Evolutionary conservation across 75 land plant genomes (phyloP).

Genomic region (Azolla pinnata): DNA sequence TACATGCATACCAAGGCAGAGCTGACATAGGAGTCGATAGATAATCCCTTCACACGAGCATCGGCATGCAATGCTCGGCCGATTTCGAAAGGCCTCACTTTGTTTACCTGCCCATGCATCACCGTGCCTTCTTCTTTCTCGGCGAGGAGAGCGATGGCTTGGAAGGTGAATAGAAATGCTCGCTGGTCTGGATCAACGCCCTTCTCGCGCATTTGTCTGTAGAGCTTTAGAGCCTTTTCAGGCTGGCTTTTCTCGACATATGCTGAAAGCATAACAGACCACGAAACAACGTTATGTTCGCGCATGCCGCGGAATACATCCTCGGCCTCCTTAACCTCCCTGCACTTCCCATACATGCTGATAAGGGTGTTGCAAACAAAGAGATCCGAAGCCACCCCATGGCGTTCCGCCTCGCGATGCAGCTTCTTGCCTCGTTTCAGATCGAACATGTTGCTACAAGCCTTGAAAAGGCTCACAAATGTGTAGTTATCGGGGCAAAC

Average conservation of each 20-base stretch:
- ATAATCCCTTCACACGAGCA: background rate
- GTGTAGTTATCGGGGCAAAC: background rate
- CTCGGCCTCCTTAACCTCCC: background rate
- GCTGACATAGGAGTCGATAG: conserved; percentile 3
- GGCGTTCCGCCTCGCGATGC: background rate
- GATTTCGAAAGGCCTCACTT: background rate
- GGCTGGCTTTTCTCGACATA: background rate
- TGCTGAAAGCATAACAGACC: background rate
- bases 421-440: background rate
- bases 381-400: background rate
- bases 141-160: background rate
- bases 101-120: too few species aligned
- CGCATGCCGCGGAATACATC: background rate
- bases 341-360: background rate
- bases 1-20: conserved; percentile 15
- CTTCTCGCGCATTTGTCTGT: background rate
- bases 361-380: background rate
- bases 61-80: background rate
- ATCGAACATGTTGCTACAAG: background rate
- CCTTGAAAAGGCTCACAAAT: background rate
- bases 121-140: background rate
- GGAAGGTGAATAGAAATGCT: background rate
- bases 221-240: background rate
- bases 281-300: background rate
- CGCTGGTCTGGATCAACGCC: background rate